Percentiles rank a stretch among this genome's conserved stretches.
phyloP scores from a whole-genome alignment of 2,329 filamentous ascomycete genomes.

The Pezicula rhizophila region DNA sequence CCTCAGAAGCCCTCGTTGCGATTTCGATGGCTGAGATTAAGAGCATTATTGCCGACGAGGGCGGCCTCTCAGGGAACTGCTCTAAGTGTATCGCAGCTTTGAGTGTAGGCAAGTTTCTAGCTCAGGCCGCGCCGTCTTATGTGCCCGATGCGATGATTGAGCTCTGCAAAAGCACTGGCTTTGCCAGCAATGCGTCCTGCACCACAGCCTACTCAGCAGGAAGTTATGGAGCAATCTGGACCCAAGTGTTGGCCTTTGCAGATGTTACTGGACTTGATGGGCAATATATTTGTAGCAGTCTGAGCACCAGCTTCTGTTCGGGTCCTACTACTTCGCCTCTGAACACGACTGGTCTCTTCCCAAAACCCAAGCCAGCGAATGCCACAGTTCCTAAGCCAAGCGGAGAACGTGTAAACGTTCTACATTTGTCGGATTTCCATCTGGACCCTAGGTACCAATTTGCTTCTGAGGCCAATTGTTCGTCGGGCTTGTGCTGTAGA shows the following conservation, averaged over 20 bases:
- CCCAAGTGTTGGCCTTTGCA: slow-evolving; percentile 47
- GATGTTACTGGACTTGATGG: slow-evolving; percentile 49
- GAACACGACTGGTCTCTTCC: slow-evolving; percentile 40
- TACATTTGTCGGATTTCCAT: slow-evolving; percentile 51
- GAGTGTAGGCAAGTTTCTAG: slow-evolving; percentile 42
- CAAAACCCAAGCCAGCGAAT: slow-evolving; percentile 47
- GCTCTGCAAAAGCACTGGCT: slow-evolving; percentile 42
- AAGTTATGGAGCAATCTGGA: slow-evolving; percentile 49
- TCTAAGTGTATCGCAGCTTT: slow-evolving; percentile 47
- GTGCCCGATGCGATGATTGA: slow-evolving; percentile 44
- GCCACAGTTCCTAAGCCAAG: slow-evolving; percentile 37
- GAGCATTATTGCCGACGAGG: slow-evolving; percentile 35
- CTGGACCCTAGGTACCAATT: slow-evolving; percentile 48
- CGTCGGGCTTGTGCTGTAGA: slow-evolving; percentile 45
- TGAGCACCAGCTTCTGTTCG: slow-evolving; percentile 42
- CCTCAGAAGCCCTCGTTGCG: slow-evolving; percentile 35
- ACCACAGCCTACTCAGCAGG: slow-evolving; percentile 38
- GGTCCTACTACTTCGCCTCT: slow-evolving; percentile 37
- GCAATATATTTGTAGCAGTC: slow-evolving; percentile 47
- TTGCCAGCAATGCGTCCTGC: slow-evolving; percentile 41
- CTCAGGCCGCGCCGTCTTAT: slow-evolving; percentile 39
- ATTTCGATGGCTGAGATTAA: slow-evolving; percentile 37
- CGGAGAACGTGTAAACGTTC: slow-evolving; percentile 47
- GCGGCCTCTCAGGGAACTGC: slow-evolving; percentile 36
- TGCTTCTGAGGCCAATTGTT: slow-evolving; percentile 47